phyloP scores from a whole-genome alignment of 2,329 filamentous ascomycete genomes.

The Cercospora canescens region DNA sequence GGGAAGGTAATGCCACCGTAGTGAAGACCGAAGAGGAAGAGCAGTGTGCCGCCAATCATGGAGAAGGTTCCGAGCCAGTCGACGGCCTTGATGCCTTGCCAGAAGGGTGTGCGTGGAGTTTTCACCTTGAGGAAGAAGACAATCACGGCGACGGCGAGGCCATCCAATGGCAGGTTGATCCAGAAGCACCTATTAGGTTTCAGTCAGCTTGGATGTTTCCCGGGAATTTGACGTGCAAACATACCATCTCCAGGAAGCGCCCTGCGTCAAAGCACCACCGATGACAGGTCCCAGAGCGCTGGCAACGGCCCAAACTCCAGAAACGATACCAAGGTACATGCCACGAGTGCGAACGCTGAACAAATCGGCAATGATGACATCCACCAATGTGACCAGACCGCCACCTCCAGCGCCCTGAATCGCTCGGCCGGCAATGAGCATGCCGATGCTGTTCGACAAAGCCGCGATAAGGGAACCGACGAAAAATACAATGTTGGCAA shows the following conservation, averaged over 20 bases:
- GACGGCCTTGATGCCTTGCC: background rate
- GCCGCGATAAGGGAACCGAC: background rate
- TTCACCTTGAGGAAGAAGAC: background rate
- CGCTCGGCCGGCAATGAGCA: background rate
- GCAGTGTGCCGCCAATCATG: background rate
- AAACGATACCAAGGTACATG: background rate
- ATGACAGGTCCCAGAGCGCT: background rate
- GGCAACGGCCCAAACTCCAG: slow-evolving; percentile 6
- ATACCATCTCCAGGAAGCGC: background rate
- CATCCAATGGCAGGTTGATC: background rate
- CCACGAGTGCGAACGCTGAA: background rate
- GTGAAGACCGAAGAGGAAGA: background rate
- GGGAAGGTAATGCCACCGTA: background rate
- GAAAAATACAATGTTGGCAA: background rate
- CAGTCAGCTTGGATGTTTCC: background rate
- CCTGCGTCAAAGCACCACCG: background rate
- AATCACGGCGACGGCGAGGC: background rate
- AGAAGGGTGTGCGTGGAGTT: background rate
- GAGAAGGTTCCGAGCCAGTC: background rate
- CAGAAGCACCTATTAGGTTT: background rate
- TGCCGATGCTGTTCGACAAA: background rate
- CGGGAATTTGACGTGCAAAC: too few species aligned
- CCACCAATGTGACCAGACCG: background rate
- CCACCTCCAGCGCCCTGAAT: background rate
- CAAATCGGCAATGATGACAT: background rate